Conservation (phyloP, 306 rosid genomes). For the Canavalia ensiformis region DNA sequence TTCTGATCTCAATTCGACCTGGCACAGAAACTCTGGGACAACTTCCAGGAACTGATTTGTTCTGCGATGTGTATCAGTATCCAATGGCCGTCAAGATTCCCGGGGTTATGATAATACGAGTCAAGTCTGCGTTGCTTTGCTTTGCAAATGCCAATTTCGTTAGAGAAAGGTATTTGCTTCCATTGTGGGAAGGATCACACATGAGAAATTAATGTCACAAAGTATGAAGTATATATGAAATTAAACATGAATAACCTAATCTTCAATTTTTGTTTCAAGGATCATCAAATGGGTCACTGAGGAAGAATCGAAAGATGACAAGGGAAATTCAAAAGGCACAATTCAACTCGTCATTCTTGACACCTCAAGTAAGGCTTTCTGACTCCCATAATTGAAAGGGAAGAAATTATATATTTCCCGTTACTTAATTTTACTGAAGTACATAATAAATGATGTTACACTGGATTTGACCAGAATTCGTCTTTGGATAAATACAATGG, state of each 20-base stretch:
- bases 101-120: conserved; percentile 66
- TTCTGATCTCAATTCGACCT: conserved; percentile 71
- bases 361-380: conserved; percentile 68
- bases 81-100: conserved; percentile 83
- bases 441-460: background rate
- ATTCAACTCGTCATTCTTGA: conserved; percentile 70
- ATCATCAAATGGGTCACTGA: conserved; percentile 61
- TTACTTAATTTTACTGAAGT: background rate
- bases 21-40: conserved; percentile 80
- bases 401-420: background rate
- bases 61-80: conserved; percentile 71
- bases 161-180: conserved; percentile 67
- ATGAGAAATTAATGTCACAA: background rate
- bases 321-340: conserved; percentile 50
- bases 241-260: background rate
- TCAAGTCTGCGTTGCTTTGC: conserved; percentile 80
- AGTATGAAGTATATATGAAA: background rate
- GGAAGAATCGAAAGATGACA: conserved; percentile 53
- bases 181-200: background rate
- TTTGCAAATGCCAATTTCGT: conserved; percentile 87
- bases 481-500: too few species aligned
- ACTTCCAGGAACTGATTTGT: conserved; percentile 80
- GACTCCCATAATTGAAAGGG: background rate
- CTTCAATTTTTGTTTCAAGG: conserved; percentile 50
- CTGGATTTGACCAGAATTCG: too few species aligned